Conservation (phyloP, 257 asterid genomes). For the Coffea canephora region DNA sequence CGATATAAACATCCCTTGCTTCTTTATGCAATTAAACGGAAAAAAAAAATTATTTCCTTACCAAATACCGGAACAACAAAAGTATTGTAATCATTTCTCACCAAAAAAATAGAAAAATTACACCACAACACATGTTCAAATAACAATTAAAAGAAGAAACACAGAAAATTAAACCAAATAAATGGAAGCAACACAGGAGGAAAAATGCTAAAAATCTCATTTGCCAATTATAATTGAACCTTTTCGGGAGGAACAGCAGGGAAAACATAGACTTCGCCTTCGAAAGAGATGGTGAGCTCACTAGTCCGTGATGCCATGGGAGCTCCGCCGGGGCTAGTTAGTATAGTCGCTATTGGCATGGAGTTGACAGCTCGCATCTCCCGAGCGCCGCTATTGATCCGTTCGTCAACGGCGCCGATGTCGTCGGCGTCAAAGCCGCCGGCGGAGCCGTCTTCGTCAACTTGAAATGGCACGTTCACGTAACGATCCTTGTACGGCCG, state of each 20-base stretch:
- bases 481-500: slow-evolving; percentile 20
- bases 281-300: slow-evolving; percentile 59
- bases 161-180: background rate
- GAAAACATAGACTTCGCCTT: slow-evolving; percentile 63
- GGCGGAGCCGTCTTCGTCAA: slow-evolving; percentile 41
- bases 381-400: slow-evolving; percentile 35
- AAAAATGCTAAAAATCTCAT: background rate
- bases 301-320: slow-evolving; percentile 31
- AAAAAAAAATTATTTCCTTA: background rate
- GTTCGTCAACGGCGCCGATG: slow-evolving; percentile 25
- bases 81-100: background rate
- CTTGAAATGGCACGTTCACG: slow-evolving; percentile 34
- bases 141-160: background rate
- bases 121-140: background rate
- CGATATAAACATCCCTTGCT: background rate
- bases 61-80: background rate
- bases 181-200: background rate
- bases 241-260: slow-evolving; percentile 60
- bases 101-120: background rate
- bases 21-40: background rate
- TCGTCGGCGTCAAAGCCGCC: slow-evolving; percentile 47
- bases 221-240: slow-evolving; percentile 27
- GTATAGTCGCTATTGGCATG: slow-evolving; percentile 23
- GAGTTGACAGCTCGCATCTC: slow-evolving; percentile 25
- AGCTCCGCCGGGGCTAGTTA: slow-evolving; percentile 21